Evolutionary conservation across 371 early-diverging fungal species (phyloP).

Genomic region (Furculomyces boomerangus): DNA sequence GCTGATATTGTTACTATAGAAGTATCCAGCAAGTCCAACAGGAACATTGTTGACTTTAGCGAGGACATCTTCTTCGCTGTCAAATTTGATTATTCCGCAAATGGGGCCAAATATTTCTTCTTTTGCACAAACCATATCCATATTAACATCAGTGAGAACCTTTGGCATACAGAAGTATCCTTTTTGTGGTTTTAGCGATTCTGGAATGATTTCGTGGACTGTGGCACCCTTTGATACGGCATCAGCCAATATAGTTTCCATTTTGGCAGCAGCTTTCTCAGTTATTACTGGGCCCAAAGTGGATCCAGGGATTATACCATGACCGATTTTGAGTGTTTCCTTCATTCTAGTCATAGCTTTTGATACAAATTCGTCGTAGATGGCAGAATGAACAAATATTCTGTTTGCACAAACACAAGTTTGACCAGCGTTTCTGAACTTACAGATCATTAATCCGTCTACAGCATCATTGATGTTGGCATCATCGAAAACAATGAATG

Average conservation of each 20-base stretch:
- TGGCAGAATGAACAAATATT: constrained; percentile 56
- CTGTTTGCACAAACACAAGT: constrained; percentile 78
- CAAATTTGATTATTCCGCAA: constrained; percentile 44
- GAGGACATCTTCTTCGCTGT: constrained; percentile 50
- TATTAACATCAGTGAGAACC: constrained; percentile 36
- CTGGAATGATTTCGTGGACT: constrained; percentile 18
- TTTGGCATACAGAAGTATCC: constrained; percentile 51
- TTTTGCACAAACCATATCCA: constrained; percentile 34
- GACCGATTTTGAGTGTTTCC: constrained; percentile 44
- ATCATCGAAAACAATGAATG: constrained; percentile 80
- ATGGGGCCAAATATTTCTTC: constrained; percentile 75
- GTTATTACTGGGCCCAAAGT: constrained; percentile 71
- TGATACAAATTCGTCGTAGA: constrained; percentile 49
- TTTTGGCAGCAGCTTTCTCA: constrained; percentile 42
- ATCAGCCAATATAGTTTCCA: constrained; percentile 45
- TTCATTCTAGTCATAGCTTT: constrained; percentile 30
- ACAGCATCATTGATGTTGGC: constrained; percentile 49
- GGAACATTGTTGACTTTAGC: constrained; percentile 47
- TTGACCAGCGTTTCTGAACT: constrained; percentile 76
- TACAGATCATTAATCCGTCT: constrained; percentile 39
- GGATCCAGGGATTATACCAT: constrained; percentile 41
- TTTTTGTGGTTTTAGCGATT: constrained; percentile 30
- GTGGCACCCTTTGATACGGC: constrained; percentile 44
- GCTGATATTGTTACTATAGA: constrained; percentile 53
- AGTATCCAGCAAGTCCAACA: constrained; percentile 70